These are phyloP conservation scores for Gossypium bickii DNA, from an alignment of 345 rosid species.

Conservation along the genomic window DNA sequence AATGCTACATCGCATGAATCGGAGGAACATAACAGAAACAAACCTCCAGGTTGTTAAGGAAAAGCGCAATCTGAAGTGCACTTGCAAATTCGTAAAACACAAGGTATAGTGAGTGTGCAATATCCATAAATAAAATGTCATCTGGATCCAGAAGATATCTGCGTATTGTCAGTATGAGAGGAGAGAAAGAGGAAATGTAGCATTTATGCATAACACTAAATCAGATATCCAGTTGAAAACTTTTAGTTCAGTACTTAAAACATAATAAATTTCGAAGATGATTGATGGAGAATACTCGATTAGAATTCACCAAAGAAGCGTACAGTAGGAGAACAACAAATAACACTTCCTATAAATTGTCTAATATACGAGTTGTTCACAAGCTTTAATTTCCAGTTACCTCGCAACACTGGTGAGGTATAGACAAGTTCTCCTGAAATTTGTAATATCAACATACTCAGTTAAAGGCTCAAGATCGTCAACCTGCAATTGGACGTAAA, in stretches of 20 bases:
- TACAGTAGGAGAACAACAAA: neutral
- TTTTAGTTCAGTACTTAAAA: neutral
- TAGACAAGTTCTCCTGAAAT: conserved; percentile 87
- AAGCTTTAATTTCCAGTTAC: conserved; percentile 30
- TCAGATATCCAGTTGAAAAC: neutral
- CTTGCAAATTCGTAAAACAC: conserved; percentile 67
- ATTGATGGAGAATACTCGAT: neutral
- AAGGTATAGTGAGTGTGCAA: conserved; percentile 71
- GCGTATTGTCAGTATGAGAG: conserved; percentile 16
- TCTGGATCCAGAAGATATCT: conserved; percentile 95
- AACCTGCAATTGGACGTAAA: neutral
- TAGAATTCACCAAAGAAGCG: neutral
- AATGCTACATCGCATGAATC: neutral
- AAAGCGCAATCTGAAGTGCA: conserved; percentile 82
- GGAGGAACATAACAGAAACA: neutral
- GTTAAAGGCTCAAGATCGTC: conserved; percentile 59
- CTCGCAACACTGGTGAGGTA: conserved; percentile 88
- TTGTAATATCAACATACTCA: conserved; percentile 71
- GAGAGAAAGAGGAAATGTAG: neutral
- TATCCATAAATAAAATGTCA: conserved; percentile 68
- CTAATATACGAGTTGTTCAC: neutral
- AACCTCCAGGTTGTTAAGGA: conserved; percentile 81
- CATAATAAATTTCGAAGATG: neutral
- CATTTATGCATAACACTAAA: neutral
- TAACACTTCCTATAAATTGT: neutral